These are phyloP conservation scores for Pseudogymnoascus sp. DNA, from an alignment of 2,329 filamentous ascomycete species.

Conservation along the genomic window DNA sequence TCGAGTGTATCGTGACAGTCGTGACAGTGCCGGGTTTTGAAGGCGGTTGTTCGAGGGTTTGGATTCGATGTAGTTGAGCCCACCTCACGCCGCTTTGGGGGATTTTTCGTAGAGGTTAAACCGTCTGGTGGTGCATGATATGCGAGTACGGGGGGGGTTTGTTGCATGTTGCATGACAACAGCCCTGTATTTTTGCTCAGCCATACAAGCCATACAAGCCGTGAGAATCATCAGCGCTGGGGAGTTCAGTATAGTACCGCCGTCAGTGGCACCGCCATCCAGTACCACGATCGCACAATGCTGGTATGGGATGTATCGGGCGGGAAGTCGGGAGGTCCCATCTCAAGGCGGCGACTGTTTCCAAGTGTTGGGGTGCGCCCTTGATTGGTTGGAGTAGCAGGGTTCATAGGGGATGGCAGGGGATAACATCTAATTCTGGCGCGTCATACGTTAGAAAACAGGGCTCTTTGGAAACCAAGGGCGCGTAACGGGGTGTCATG, in stretches of 20 bases:
- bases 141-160: background rate
- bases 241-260: background rate
- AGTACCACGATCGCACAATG: conserved; percentile 1
- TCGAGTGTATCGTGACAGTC: background rate
- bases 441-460: conserved; percentile 10
- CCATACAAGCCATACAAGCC: background rate
- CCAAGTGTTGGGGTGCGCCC: background rate
- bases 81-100: conserved; percentile 5
- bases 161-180: conserved; percentile 3
- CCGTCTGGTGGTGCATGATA: background rate
- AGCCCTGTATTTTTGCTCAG: background rate
- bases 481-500: conserved; percentile 9
- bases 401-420: background rate
- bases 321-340: conserved; percentile 6
- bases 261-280: background rate
- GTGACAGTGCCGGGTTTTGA: conserved; percentile 2
- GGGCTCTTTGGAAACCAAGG: conserved; percentile 9
- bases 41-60: conserved; percentile 4
- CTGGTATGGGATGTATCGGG: background rate
- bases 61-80: background rate
- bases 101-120: background rate
- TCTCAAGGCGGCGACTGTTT: conserved; percentile 9
- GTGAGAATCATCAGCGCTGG: background rate
- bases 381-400: conserved; percentile 5
- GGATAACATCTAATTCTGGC: conserved; percentile 7